Evolutionary conservation across 305 asterid genomes (phyloP), one percentile per base, ranked within the genome.

Genomic region (Fraxinus baroniana): DNA sequence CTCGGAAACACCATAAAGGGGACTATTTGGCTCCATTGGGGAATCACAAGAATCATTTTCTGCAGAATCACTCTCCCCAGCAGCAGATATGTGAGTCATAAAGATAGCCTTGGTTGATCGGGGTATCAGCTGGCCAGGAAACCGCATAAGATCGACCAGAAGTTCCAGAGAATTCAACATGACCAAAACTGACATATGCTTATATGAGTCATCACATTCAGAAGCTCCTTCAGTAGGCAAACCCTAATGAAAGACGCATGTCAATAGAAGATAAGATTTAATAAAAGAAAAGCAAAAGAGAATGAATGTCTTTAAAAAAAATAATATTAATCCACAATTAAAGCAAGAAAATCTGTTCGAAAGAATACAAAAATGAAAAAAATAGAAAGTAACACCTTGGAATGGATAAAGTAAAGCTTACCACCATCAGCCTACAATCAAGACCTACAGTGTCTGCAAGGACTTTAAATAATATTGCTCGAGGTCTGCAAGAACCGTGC

Each of bases 1-100:
- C 80, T 96, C 99, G 4, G 98, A 84, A 86, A 89, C 90, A 84
- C 97, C 99, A 82, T 86, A 94, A 28, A 94, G 95, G 66, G 99
- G 99, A 87, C 99, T 96, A 83, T 96, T 94, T 60, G 99, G 99
- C 89, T 96, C 99, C 88, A 96, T 86, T 30, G 99, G 98, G 55
- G 99, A 96, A 92, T 96, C 99, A 76, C 98, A 96, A 77, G 99
- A 94, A 90, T 96, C 99, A 91, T 96, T 96, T 90, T 96, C 99
- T 81, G 99, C 99, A 84, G 98, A 93, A 84, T 94, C 99, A 86
- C 99, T 96, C 91, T 96, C 99, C 84, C 97, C 99, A 15, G 99
- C 97, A 86, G 94, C 98, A 87, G 98, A 94, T 80, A 96, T 84
- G 83, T 94, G 99, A 86, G 97, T 91, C 94, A 94, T 89, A 87